Evolutionary conservation across 1,284 basidiomycete species (phyloP), one percentile per base, ranked within the genome.

Genomic region (Xanthoconium separans): DNA sequence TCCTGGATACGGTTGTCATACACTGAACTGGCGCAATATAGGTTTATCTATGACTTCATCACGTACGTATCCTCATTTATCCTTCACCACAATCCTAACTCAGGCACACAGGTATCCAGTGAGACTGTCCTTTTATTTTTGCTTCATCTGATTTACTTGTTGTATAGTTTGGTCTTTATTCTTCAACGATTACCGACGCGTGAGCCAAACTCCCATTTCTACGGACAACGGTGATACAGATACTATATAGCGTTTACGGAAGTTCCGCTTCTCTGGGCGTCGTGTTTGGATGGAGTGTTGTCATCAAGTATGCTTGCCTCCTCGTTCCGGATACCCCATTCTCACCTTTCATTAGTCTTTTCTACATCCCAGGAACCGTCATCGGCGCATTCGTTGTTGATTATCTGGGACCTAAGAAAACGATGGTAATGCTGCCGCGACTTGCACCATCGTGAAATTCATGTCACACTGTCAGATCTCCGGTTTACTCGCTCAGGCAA

Each of bases 1-100:
- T 11, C 1, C 33, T 29, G 6, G 34, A 33, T 50, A 22, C 12
- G 10, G n/a, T 41, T 41, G 13, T 41, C 18, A 27, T 30, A 8
- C 15, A n/a, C 18, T 44, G 9, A n/a, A 64, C 43, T 31, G 18
- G 8, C 39, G 39, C 22, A 44, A 47, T 36, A 45, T 50, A 84
- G 84, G 85, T 95, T 93, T 73, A 75, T 94, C 51, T 95, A 94
- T 68, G 89, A 93, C 65, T 87, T 91, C 64, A 89, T 92, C 71
- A 76, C 76, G 78, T 89, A 73, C 59, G 81, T 78, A 16, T 46
- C 12, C 27, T 55, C 22, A 2, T 59, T 44, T 7, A 39, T 47
- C 15, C 16, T 33, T 9, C 6, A 24, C 4, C 12, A 13, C 31
- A 4, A 41, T 45, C n/a, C 37, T 58, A 24, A 62, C 44, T 29